phyloP scores from a whole-genome alignment of 352 stramenopile genomes.

The Pelagophyceae sp. region DNA sequence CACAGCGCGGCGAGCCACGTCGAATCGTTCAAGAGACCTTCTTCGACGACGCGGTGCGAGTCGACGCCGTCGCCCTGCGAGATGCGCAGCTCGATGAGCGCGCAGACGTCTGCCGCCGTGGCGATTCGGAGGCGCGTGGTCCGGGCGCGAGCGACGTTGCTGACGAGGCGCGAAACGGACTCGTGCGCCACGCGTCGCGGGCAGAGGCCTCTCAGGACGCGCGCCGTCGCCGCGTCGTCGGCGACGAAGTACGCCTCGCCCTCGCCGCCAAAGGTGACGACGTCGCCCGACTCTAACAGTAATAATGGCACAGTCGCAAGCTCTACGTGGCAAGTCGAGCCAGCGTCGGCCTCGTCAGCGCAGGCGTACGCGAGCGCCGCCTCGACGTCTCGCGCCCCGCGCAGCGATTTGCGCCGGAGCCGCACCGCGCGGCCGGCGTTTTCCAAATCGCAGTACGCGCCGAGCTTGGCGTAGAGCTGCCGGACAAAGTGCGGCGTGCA shows the following conservation, averaged over 20 bases:
- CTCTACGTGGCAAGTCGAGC: no score
- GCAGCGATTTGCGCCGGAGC: not conserved
- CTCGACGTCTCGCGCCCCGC: not conserved
- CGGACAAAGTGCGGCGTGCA: not conserved
- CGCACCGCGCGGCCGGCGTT: not conserved
- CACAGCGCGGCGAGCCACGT: slow-evolving; percentile 1
- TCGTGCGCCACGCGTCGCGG: no score
- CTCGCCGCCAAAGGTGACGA: not conserved
- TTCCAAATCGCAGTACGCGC: not conserved
- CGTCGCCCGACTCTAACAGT: not conserved
- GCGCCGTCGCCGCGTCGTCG: not conserved
- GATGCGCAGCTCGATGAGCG: not conserved
- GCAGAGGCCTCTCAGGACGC: not conserved
- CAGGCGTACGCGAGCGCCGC: not conserved
- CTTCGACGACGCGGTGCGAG: not conserved
- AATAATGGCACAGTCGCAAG: not conserved
- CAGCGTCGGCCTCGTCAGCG: not conserved
- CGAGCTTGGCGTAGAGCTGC: not conserved
- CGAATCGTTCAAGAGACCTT: not conserved
- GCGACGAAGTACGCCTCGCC: not conserved
- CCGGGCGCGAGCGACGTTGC: not conserved
- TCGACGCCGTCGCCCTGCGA: no score
- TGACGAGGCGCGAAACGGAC: not conserved
- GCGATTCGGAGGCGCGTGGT: not conserved
- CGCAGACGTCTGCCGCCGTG: not conserved